Base-by-base conservation (phyloP, 75 land plant species). In the Pinus tabuliformis region DNA sequence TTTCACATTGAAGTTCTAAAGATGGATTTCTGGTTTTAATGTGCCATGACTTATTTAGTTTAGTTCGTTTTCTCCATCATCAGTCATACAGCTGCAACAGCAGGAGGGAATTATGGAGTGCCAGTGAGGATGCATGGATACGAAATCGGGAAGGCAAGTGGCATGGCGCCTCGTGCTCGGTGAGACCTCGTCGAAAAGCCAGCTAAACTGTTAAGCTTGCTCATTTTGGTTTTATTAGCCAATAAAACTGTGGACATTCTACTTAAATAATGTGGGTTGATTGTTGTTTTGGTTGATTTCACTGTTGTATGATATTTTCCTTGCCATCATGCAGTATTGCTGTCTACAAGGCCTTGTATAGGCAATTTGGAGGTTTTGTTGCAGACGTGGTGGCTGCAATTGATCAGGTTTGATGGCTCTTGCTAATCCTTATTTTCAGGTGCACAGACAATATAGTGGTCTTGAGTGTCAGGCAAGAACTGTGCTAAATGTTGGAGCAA, bases 121-220 rank as follows among this genome's bases (percentile, higher is more conserved):
- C 92, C 86, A 24, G 98, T 95, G 37, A 80, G 83, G 20, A 75
- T 90, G 80, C 86, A 93, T 81, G 91, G 86, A 21, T 78, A 83
- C 81, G 93, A 90, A 75, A 87, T 83, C 81, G 98, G 98, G 2
- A 89, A 80, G 75, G 96, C 96, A 59, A 93, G 96, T 78, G 96
- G 96, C 28, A 93, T 93, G 96, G 98, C 98, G 62, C 98, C 98
- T 21, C 87, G 98, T 78, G 98, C 98, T 54, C 89, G 97, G 97
- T 92, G 49, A 78, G 81, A 20, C 26, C 28, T 73, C n/a, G 3
- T 5, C 6, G 37, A 15, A 2, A 21, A 62, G 28, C 64, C 15
- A 20, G 57, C 30, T 33, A 33, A 65, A 58, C 36, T 57, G n/a
- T 54, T 30, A 49, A 39, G 5, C 6, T 39, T 7, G 11, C 15